phyloP scores from a whole-genome alignment of 106 monocot species.

The Amphibolis antarctica region DNA sequence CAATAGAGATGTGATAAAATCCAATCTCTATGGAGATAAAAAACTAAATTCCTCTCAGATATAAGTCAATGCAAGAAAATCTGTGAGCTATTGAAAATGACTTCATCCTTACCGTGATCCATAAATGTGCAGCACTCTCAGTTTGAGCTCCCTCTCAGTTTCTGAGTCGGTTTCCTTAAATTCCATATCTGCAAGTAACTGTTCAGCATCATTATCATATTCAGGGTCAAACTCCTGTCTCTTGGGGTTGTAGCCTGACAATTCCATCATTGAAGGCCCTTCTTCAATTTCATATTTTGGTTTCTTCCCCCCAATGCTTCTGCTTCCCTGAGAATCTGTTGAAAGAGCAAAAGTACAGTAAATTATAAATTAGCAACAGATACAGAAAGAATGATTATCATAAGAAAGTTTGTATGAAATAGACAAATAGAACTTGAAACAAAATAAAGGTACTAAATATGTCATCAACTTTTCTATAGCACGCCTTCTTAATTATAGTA shows the following conservation, averaged over 20 bases:
- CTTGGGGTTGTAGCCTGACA: constrained; percentile 85
- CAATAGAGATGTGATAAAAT: too few relatives aligned
- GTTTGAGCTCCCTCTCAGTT: constrained; percentile 67
- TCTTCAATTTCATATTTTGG: constrained; percentile 76
- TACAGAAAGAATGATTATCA: too few relatives aligned
- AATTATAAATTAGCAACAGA: too few relatives aligned
- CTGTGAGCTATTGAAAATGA: neutral
- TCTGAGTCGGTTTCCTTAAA: constrained; percentile 92
- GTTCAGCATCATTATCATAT: constrained; percentile 91
- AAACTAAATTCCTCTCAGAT: too few relatives aligned
- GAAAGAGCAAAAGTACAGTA: neutral
- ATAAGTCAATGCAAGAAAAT: too few relatives aligned
- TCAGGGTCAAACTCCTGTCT: constrained; percentile 95
- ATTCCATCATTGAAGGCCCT: constrained; percentile 62
- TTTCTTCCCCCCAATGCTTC: constrained; percentile 86
- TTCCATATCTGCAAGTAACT: constrained; percentile 91
- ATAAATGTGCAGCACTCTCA: constrained; percentile 66
- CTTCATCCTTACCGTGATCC: constrained; percentile 41
- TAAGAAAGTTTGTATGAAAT: too few relatives aligned
- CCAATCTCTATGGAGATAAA: too few relatives aligned
- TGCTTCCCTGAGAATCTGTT: constrained; percentile 66
- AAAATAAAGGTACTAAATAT: too few relatives aligned
- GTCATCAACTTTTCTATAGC: too few relatives aligned
- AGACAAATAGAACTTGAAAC: too few relatives aligned
- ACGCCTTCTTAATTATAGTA: too few relatives aligned